Evolutionary conservation across 1,284 basidiomycete genomes (phyloP).

Genomic region (Afroboletus lepidellus): DNA sequence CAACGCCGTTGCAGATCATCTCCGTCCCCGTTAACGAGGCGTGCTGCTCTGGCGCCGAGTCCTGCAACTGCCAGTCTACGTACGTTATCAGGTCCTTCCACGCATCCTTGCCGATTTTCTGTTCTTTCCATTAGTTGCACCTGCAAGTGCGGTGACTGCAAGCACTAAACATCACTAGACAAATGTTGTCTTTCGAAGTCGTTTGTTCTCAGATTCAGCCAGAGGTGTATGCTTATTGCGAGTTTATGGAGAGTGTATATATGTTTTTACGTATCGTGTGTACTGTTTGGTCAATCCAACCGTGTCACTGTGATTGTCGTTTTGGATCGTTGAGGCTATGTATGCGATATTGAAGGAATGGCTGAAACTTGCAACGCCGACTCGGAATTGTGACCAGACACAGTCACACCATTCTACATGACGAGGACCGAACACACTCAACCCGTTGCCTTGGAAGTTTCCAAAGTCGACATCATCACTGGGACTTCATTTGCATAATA

Average conservation of each 20-base stretch:
- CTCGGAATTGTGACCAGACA: no score
- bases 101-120: background rate
- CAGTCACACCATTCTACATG: no score
- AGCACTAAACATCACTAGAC: conserved; percentile 15
- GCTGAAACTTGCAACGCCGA: no score
- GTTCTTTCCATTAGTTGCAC: conserved; percentile 10
- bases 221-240: background rate
- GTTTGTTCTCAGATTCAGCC: background rate
- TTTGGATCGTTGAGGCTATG: no score
- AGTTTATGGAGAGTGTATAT: background rate
- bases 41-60: conserved; percentile 18
- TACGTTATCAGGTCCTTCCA: background rate
- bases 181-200: no score
- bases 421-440: no score
- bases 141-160: conserved; percentile 24
- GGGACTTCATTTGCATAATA: no score
- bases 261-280: background rate
- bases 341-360: no score
- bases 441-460: no score
- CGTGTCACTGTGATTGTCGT: background rate
- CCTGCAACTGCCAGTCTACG: background rate
- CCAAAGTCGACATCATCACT: no score
- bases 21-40: conserved; percentile 26
- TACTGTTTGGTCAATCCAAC: background rate
- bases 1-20: conserved; percentile 7